These are phyloP conservation scores for Pseudomassariella vexata DNA, from an alignment of 2,329 filamentous ascomycete species.

Conservation along the genomic window DNA sequence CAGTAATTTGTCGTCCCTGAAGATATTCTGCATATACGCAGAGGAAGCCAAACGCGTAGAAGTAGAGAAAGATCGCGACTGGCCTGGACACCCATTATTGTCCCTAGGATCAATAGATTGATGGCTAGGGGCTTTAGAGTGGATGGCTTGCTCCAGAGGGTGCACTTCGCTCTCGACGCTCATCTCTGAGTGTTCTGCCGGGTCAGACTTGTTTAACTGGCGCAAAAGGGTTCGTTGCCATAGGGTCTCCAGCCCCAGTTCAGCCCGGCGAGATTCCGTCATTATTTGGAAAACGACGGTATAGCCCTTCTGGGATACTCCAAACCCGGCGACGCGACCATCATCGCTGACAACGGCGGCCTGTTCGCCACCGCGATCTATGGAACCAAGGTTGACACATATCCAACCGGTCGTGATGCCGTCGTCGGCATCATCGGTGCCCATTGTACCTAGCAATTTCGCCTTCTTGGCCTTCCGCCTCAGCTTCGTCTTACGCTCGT, in stretches of 20 bases:
- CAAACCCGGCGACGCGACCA: conserved; percentile 72
- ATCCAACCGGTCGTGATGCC: conserved; percentile 94
- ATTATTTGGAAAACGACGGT: conserved; percentile 54
- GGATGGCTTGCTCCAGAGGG: conserved; percentile 11
- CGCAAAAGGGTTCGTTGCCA: conserved; percentile 35
- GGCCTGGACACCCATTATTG: neutral
- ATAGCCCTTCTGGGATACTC: conserved; percentile 41
- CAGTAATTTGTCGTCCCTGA: too few relatives aligned
- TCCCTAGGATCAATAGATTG: too few relatives aligned
- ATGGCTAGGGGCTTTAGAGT: conserved; percentile 10
- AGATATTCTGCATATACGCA: too few relatives aligned
- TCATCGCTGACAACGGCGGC: conserved; percentile 37
- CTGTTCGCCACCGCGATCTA: conserved; percentile 50
- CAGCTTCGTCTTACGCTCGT: conserved; percentile 85
- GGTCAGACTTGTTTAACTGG: conserved; percentile 9
- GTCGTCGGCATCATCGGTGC: conserved; percentile 64
- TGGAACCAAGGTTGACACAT: conserved; percentile 79
- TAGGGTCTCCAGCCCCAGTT: conserved; percentile 47
- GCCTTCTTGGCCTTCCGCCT: conserved; percentile 74
- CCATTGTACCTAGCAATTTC: conserved; percentile 68
- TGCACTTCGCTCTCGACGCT: conserved; percentile 5
- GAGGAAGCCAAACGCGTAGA: too few relatives aligned
- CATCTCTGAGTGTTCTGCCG: conserved; percentile 10
- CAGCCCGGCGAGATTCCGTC: conserved; percentile 45
- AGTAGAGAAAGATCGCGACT: conserved; percentile 4